These are phyloP conservation scores for Teratosphaeria viscida DNA, from an alignment of 2,329 filamentous ascomycete species.

Conservation along the genomic window DNA sequence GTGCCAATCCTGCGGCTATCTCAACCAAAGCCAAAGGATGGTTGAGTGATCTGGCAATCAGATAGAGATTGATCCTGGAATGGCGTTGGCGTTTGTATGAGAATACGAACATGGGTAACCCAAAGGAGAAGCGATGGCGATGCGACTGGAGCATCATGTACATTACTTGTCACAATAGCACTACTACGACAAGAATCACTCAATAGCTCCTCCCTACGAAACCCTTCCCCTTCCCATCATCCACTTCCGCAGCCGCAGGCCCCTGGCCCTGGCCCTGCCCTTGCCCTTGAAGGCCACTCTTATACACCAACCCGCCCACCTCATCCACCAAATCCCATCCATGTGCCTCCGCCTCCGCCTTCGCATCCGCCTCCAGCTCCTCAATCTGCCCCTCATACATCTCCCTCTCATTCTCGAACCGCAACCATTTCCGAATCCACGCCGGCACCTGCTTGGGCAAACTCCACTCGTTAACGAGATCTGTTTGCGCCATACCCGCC, in stretches of 20 bases:
- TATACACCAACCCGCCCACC: constrained; percentile 17
- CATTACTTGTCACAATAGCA: neutral
- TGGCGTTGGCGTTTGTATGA: neutral
- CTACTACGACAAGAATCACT: neutral
- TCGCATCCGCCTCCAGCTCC: constrained; percentile 14
- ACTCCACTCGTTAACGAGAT: neutral
- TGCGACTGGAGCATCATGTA: neutral
- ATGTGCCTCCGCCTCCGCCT: constrained; percentile 18
- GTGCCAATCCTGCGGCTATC: no score
- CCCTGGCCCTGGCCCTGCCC: neutral
- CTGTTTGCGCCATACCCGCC: neutral
- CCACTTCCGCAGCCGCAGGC: neutral
- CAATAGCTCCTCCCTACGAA: neutral
- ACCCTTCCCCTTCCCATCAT: neutral
- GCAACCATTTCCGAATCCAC: constrained; percentile 11
- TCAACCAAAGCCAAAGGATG: no score
- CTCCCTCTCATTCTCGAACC: constrained; percentile 14
- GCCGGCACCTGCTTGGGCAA: neutral
- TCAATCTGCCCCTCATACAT: constrained; percentile 17
- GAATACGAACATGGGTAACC: neutral
- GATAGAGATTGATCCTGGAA: neutral
- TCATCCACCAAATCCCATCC: constrained; percentile 19
- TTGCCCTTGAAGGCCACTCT: neutral
- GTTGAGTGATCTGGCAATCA: no score
- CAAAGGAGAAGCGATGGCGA: neutral